A percentile compares a stretch with the other conserved stretches of the same genome.
Evolutionary conservation across 73 alveolate genomes (phyloP).

Genomic region (Paramecium sonneborni): DNA sequence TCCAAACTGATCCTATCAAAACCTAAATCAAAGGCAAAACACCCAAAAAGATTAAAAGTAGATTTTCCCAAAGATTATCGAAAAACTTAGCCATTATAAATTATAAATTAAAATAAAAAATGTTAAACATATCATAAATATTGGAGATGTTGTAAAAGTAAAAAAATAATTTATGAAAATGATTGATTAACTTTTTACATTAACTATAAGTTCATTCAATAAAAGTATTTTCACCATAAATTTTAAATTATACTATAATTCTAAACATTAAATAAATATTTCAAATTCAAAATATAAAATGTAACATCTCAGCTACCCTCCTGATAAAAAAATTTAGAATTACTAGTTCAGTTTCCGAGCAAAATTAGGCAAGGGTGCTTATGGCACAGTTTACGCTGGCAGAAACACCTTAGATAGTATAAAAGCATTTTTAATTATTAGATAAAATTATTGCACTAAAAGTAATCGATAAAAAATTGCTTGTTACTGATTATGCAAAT

Average conservation of each 20-base stretch:
- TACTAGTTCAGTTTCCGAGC: slow-evolving; percentile 53
- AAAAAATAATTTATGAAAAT: background rate
- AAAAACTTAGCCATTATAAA: background rate
- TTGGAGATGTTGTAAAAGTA: background rate
- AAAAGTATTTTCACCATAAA: background rate
- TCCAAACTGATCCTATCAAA: background rate
- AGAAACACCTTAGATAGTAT: slow-evolving; percentile 11
- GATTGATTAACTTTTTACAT: background rate
- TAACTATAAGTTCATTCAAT: background rate
- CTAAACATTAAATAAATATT: slow-evolving; percentile 29
- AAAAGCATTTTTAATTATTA: background rate
- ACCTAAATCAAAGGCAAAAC: background rate
- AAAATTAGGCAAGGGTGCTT: slow-evolving; percentile 66
- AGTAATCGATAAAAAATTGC: slow-evolving; percentile 24
- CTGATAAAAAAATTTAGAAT: slow-evolving; percentile 57
- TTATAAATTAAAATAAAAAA: background rate
- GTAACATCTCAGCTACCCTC: slow-evolving; percentile 35
- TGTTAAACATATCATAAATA: background rate
- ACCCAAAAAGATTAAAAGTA: background rate
- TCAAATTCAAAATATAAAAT: background rate
- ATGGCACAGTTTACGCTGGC: slow-evolving; percentile 66
- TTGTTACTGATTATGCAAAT: slow-evolving; percentile 30
- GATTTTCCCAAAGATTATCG: background rate
- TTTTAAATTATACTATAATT: background rate
- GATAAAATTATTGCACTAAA: slow-evolving; percentile 28